These are phyloP conservation scores for Tylopilus sp. DNA, from an alignment of 768 basidiomycete genomes.

Conservation along the genomic window DNA sequence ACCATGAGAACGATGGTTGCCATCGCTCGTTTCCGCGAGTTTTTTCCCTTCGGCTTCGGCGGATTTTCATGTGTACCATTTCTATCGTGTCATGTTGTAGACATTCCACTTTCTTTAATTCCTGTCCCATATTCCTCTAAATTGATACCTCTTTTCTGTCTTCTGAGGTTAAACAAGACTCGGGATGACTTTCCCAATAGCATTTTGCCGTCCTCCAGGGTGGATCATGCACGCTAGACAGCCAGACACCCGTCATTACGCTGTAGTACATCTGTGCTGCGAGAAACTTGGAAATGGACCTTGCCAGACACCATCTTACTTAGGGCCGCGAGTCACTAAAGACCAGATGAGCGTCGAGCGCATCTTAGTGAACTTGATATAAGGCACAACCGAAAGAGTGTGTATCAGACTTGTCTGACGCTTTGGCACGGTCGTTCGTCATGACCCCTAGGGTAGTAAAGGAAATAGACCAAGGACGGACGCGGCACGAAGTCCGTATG, in stretches of 20 bases:
- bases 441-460: too few relatives aligned
- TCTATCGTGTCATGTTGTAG: constrained; percentile 15
- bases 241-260: too few relatives aligned
- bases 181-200: constrained; percentile 11
- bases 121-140: constrained; percentile 4
- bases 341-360: not conserved
- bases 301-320: constrained; percentile 19
- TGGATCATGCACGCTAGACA: not conserved
- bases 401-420: constrained; percentile 19
- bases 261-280: too few relatives aligned
- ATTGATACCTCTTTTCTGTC: constrained; percentile 1
- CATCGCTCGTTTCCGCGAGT: not conserved
- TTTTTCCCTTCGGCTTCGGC: not conserved
- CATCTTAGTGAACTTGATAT: constrained; percentile 24
- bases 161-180: not conserved
- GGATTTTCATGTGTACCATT: constrained; percentile 11
- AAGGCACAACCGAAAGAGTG: constrained; percentile 29
- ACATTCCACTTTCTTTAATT: constrained; percentile 19
- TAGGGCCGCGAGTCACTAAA: too few relatives aligned
- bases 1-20: not conserved
- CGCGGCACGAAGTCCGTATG: not conserved
- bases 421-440: not conserved
- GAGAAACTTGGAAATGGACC: constrained; percentile 8
- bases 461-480: constrained; percentile 5
- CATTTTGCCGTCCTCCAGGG: constrained; percentile 11